phyloP scores from a whole-genome alignment of 2,329 filamentous ascomycete species.

The Paraphoma sp. region DNA sequence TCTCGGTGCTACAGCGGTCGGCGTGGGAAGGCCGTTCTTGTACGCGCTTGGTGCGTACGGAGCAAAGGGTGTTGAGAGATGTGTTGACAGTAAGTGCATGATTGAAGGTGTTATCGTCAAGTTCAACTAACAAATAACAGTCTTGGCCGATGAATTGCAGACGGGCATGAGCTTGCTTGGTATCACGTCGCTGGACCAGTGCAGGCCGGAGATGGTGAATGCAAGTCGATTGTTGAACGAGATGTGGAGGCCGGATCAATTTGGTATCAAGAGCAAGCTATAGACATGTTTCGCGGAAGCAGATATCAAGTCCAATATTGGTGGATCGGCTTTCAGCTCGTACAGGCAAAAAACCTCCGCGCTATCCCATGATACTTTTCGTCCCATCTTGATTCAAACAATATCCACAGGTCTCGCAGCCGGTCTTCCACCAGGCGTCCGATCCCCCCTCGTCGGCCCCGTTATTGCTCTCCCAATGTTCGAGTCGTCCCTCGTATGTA shows the following conservation, averaged over 20 bases:
- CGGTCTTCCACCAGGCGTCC: slow-evolving; percentile 3
- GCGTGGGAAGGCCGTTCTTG: slow-evolving; percentile 47
- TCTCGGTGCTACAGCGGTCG: slow-evolving; percentile 48
- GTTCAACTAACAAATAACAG: slow-evolving; percentile 23
- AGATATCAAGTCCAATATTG: no score
- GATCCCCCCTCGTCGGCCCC: background rate
- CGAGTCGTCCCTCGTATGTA: slow-evolving; percentile 8
- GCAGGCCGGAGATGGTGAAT: slow-evolving; percentile 68
- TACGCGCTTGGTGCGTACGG: slow-evolving; percentile 50
- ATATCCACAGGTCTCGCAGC: slow-evolving; percentile 14
- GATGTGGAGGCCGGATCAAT: slow-evolving; percentile 41
- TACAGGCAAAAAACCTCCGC: no score
- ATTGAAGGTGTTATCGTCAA: no score
- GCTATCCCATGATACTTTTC: no score
- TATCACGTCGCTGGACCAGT: slow-evolving; percentile 65
- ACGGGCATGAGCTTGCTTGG: slow-evolving; percentile 72
- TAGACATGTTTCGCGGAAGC: no score
- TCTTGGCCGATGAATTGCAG: slow-evolving; percentile 65
- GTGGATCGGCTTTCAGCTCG: no score
- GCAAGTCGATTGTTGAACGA: slow-evolving; percentile 41
- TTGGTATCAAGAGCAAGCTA: slow-evolving; percentile 30
- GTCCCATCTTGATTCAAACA: slow-evolving; percentile 2
- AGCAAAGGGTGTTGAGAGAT: slow-evolving; percentile 43
- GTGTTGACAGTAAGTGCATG: slow-evolving; percentile 43
- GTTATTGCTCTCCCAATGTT: slow-evolving; percentile 1